These are phyloP conservation scores for Sporothrix globosa DNA, from an alignment of 2,329 filamentous ascomycete species.

Conservation along the genomic window DNA sequence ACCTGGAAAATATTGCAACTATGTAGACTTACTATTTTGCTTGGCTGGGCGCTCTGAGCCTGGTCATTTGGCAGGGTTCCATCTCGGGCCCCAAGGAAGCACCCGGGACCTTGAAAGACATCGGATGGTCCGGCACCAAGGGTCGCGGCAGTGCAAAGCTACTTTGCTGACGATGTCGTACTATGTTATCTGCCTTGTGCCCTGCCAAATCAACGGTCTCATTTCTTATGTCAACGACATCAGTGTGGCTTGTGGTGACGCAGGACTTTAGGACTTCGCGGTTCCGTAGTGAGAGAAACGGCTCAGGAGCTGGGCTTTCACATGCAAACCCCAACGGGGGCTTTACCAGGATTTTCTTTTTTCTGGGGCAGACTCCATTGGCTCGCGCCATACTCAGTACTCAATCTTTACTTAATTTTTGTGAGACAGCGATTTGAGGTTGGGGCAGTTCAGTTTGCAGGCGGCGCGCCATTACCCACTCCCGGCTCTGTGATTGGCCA, in stretches of 20 bases:
- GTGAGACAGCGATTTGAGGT: slow-evolving; percentile 14
- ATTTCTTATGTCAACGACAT: not conserved
- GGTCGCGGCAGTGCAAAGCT: not conserved
- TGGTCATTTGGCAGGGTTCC: slow-evolving; percentile 16
- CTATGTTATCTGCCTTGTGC: slow-evolving; percentile 6
- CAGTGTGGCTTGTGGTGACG: not conserved
- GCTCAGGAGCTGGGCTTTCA: not conserved
- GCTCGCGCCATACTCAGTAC: not conserved
- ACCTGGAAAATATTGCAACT: not conserved
- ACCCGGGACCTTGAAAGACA: slow-evolving; percentile 9
- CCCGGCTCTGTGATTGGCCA: not conserved
- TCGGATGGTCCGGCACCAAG: slow-evolving; percentile 24
- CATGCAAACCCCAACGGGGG: slow-evolving; percentile 16
- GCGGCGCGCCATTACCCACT: not conserved
- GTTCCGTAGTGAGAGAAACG: too few species aligned
- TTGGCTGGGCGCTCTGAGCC: slow-evolving; percentile 17
- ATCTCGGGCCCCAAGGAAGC: not conserved
- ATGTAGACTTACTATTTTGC: slow-evolving; percentile 19
- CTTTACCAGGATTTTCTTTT: not conserved
- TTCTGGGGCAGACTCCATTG: slow-evolving; percentile 17
- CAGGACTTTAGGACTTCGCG: not conserved
- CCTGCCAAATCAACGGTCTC: not conserved
- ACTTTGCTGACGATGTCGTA: not conserved
- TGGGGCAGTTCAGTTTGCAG: slow-evolving; percentile 18
- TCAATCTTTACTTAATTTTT: not conserved